A percentile compares a stretch with the other conserved stretches of the same genome.
phyloP scores from a whole-genome alignment of 345 rosid species.

The Linum tenue region DNA sequence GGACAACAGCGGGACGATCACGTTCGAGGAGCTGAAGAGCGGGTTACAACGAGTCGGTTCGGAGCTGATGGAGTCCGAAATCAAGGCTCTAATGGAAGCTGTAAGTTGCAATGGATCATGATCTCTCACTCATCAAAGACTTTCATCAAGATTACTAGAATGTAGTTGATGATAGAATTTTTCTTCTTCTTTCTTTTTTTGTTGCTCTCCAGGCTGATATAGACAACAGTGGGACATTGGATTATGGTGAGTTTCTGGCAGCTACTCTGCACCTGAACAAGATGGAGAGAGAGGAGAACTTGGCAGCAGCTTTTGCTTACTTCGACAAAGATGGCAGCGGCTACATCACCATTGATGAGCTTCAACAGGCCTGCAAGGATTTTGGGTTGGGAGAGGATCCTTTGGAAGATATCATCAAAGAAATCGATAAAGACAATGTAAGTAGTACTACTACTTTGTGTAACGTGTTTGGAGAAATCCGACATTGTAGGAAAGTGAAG shows the following conservation, averaged over 20 bases:
- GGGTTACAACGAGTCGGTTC: constrained; percentile 86
- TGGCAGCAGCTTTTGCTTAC: constrained; percentile 73
- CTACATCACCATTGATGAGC: constrained; percentile 82
- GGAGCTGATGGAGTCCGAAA: constrained; percentile 81
- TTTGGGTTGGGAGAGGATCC: constrained; percentile 78
- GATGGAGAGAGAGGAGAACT: constrained; percentile 85
- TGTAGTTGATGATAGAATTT: neutral
- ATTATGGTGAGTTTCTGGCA: constrained; percentile 88
- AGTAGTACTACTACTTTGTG: constrained; percentile 20
- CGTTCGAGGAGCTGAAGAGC: constrained; percentile 78
- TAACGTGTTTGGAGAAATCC: neutral
- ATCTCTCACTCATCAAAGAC: neutral
- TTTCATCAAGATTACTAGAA: neutral
- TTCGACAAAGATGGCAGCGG: constrained; percentile 94
- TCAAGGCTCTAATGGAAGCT: constrained; percentile 86
- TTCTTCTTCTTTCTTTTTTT: neutral
- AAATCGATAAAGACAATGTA: constrained; percentile 89
- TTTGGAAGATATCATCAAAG: constrained; percentile 74
- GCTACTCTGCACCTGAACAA: constrained; percentile 88
- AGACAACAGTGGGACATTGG: constrained; percentile 82
- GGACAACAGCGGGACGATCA: constrained; percentile 83
- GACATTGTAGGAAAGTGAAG: neutral
- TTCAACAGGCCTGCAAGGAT: constrained; percentile 88
- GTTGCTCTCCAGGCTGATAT: constrained; percentile 69
- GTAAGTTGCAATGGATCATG: constrained; percentile 24